A percentile compares a stretch with the other conserved stretches of the same genome.
These are phyloP conservation scores for Microstroma glucosiphilum DNA, from an alignment of 1,284 basidiomycete species.

Conservation along the genomic window DNA sequence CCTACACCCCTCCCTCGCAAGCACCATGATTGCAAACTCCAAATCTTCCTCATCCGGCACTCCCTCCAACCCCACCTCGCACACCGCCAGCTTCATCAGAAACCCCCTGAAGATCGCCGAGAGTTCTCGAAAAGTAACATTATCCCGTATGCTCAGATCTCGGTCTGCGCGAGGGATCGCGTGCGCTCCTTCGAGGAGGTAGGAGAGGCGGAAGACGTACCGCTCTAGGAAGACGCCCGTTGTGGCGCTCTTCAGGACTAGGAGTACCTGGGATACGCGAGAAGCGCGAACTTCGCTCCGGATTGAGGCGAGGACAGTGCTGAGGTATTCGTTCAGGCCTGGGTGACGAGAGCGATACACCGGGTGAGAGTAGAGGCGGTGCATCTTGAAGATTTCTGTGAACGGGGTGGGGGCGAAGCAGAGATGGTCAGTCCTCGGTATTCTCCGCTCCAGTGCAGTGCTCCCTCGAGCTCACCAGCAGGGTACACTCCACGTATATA, in stretches of 20 bases:
- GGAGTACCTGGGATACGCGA: slow-evolving; percentile 12
- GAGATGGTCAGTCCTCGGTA: not conserved
- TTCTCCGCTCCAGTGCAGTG: slow-evolving; percentile 51
- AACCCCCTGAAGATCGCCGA: slow-evolving; percentile 76
- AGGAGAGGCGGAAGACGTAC: slow-evolving; percentile 59
- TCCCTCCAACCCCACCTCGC: slow-evolving; percentile 55
- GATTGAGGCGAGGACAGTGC: slow-evolving; percentile 68
- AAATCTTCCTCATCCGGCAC: slow-evolving; percentile 59
- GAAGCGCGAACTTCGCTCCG: slow-evolving; percentile 61
- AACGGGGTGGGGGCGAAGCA: not conserved
- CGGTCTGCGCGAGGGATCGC: slow-evolving; percentile 44
- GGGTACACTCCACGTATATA: slow-evolving; percentile 87
- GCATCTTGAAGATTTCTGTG: not conserved
- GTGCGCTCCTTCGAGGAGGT: slow-evolving; percentile 55
- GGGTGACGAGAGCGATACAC: slow-evolving; percentile 88
- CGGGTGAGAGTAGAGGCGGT: slow-evolving; percentile 64
- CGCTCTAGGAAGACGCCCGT: slow-evolving; percentile 63
- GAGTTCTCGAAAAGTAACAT: slow-evolving; percentile 62
- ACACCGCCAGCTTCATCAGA: slow-evolving; percentile 72
- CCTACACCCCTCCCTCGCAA: slow-evolving; percentile 63
- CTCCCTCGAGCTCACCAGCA: slow-evolving; percentile 43
- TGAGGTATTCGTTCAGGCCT: slow-evolving; percentile 76
- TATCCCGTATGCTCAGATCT: slow-evolving; percentile 59
- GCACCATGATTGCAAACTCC: slow-evolving; percentile 75
- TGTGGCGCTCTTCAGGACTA: slow-evolving; percentile 4